phyloP scores from a whole-genome alignment of 2,329 filamentous ascomycete genomes.

The Pseudogymnoascus sp. region DNA sequence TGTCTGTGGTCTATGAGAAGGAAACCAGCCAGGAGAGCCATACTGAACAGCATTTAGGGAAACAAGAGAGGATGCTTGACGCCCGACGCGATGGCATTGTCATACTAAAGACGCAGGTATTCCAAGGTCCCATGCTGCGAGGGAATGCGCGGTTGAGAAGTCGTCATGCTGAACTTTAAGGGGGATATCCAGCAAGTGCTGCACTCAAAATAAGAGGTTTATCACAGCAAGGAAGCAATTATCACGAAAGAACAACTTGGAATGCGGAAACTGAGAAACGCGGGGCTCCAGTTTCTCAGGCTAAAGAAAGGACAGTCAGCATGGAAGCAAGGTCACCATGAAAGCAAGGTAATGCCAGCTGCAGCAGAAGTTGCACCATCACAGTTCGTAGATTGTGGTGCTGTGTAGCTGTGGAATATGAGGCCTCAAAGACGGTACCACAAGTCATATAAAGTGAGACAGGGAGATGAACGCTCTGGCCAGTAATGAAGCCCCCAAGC shows the following conservation, averaged over 20 bases:
- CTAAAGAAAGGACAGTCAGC: not conserved
- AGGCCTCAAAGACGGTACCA: not conserved
- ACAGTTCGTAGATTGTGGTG: not conserved
- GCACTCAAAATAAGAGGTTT: not conserved
- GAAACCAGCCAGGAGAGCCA: constrained; percentile 44
- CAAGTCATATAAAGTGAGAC: not conserved
- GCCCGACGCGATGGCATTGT: constrained; percentile 30
- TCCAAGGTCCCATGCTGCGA: not conserved
- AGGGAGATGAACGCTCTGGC: not conserved
- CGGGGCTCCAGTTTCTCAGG: not conserved
- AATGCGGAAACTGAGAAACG: not conserved
- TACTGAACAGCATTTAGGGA: constrained; percentile 42
- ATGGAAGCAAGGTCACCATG: not conserved
- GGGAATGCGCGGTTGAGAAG: not conserved
- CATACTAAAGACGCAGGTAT: not conserved
- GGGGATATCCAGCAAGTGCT: no score
- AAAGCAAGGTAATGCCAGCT: not conserved
- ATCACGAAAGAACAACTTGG: not conserved
- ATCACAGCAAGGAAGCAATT: not conserved
- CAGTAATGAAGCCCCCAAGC: not conserved
- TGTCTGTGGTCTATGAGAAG: constrained; percentile 47
- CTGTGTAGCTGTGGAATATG: no score
- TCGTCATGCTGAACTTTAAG: not conserved
- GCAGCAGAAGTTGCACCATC: not conserved
- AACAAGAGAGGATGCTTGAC: constrained; percentile 41